These are phyloP conservation scores for Chimonanthus salicifolius DNA, from an alignment of 164 flowering plant genomes.

Conservation along the genomic window DNA sequence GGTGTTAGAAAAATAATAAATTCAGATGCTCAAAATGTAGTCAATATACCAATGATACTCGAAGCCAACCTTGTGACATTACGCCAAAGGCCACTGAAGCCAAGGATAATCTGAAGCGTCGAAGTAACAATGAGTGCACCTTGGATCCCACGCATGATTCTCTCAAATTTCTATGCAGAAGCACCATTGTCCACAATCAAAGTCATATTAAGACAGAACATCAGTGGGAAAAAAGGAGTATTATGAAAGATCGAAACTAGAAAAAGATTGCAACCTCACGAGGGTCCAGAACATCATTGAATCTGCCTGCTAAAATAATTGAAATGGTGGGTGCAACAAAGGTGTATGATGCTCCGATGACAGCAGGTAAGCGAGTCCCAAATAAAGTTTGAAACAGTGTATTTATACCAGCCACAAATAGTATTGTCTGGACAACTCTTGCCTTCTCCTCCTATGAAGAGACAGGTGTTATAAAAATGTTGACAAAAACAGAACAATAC, in stretches of 20 bases:
- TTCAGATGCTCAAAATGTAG: neutral
- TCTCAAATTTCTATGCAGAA: conserved; percentile 62
- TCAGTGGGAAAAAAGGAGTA: neutral
- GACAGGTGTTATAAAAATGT: neutral
- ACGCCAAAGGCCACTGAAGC: conserved; percentile 97
- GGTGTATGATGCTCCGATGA: conserved; percentile 85
- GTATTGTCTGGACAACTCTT: conserved; percentile 76
- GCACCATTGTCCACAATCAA: conserved; percentile 2
- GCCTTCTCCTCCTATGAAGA: conserved; percentile 79
- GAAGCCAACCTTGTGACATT: conserved; percentile 62
- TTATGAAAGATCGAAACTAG: conserved; percentile 26
- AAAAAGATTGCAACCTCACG: conserved; percentile 33
- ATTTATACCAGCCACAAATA: conserved; percentile 94
- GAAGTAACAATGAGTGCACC: conserved; percentile 91
- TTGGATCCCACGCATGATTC: conserved; percentile 79
- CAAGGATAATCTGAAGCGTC: conserved; percentile 73
- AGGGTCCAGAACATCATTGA: conserved; percentile 53
- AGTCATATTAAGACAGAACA: neutral
- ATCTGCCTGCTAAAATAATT: conserved; percentile 76
- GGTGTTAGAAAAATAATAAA: neutral
- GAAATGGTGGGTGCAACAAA: conserved; percentile 87
- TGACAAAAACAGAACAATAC: neutral
- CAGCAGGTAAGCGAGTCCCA: conserved; percentile 88
- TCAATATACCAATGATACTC: neutral
- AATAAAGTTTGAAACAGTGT: conserved; percentile 69